A percentile compares a stretch with the other conserved stretches of the same genome.
Evolutionary conservation across 208 protist species (phyloP).

Genomic region (Entamoeba moshkovskii): DNA sequence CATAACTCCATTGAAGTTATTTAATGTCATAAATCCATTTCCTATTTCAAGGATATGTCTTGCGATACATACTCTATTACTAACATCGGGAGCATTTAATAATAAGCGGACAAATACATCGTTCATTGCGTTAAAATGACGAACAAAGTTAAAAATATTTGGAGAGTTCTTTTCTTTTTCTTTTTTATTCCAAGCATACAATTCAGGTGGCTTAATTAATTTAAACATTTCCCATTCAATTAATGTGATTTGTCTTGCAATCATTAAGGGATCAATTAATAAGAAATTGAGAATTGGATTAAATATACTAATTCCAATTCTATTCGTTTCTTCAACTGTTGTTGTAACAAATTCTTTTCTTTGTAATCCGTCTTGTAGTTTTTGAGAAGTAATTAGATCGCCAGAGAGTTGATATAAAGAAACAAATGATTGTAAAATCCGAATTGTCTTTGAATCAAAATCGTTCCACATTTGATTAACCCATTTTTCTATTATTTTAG

Average conservation of each 20-base stretch:
- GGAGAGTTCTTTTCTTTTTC: background rate
- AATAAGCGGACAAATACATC: background rate
- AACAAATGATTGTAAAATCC: background rate
- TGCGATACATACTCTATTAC: background rate
- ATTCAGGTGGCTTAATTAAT: background rate
- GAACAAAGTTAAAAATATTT: background rate
- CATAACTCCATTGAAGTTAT: background rate
- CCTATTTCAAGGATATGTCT: background rate
- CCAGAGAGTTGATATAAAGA: background rate
- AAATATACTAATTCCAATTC: background rate
- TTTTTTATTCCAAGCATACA: background rate
- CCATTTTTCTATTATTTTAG: background rate
- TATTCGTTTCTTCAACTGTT: background rate
- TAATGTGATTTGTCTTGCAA: background rate
- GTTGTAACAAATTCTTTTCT: background rate
- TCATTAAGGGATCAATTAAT: background rate
- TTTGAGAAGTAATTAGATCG: background rate
- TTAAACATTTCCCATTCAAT: background rate
- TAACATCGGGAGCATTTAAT: background rate
- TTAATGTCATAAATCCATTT: background rate
- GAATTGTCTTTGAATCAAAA: background rate
- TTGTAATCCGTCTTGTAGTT: background rate
- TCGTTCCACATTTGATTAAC: background rate
- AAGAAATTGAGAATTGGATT: background rate
- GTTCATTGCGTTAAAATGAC: background rate